A percentile compares a stretch with the other conserved stretches of the same genome.
phyloP scores from a whole-genome alignment of 2,329 filamentous ascomycete genomes.

The Fusarium pseudonygamai region DNA sequence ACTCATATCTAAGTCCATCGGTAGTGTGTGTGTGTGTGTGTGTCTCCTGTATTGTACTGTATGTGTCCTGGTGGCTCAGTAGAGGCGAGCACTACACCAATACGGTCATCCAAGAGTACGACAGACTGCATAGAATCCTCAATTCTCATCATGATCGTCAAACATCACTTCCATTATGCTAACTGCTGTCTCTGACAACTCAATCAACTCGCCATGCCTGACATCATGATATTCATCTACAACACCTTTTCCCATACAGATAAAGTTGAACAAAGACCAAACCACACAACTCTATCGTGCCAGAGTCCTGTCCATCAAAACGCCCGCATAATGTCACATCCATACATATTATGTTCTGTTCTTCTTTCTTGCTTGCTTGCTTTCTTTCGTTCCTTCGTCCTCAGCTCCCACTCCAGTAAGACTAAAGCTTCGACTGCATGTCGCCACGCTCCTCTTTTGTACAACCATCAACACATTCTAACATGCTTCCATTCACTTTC shows the following conservation, averaged over 20 bases:
- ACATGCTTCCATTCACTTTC: not conserved
- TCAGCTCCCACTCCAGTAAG: constrained; percentile 6
- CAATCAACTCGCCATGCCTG: constrained; percentile 11
- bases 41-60: not conserved
- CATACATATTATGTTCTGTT: constrained; percentile 10
- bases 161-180: constrained; percentile 8
- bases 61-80: constrained; percentile 30
- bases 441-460: constrained; percentile 17
- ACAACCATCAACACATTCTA: constrained; percentile 14
- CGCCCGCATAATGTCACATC: constrained; percentile 27
- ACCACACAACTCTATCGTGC: constrained; percentile 32
- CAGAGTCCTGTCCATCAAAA: constrained; percentile 31
- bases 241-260: constrained; percentile 21
- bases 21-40: not conserved
- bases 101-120: not conserved
- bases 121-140: not conserved
- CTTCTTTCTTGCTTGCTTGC: not conserved
- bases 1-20: constrained; percentile 19
- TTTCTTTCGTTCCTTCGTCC: not conserved
- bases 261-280: constrained; percentile 14
- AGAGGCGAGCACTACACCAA: constrained; percentile 5
- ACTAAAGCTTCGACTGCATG: constrained; percentile 10
- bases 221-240: constrained; percentile 36
- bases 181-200: constrained; percentile 10
- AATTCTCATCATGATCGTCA: constrained; percentile 12